Conservation (phyloP, 768 basidiomycete genomes). For the Paxillus involutus region DNA sequence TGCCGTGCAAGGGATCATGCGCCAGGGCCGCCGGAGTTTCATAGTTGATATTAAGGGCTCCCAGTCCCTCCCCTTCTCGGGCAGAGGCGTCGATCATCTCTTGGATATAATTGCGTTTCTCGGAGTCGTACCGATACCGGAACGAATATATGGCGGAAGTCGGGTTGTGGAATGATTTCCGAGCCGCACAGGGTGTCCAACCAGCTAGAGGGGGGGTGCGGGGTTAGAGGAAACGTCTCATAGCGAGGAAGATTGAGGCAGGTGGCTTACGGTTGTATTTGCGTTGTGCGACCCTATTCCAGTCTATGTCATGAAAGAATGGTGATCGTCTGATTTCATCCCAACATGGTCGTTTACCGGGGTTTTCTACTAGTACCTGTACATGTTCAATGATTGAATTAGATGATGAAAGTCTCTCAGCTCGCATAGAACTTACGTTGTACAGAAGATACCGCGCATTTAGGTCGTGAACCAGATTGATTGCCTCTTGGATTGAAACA, state of each 20-base stretch:
- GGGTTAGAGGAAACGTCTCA: neutral
- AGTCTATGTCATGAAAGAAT: neutral
- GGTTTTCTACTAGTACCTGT: neutral
- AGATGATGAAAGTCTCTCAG: neutral
- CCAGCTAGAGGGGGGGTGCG: neutral
- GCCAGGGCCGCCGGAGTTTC: neutral
- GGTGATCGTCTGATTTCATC: neutral
- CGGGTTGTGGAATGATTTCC: neutral
- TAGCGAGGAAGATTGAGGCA: neutral
- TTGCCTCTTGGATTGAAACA: no score
- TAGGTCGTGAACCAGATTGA: no score
- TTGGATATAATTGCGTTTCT: neutral
- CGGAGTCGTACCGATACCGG: neutral
- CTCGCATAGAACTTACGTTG: no score
- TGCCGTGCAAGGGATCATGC: neutral
- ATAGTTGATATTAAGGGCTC: neutral
- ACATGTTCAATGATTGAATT: neutral
- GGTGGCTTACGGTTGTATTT: neutral
- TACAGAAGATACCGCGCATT: no score
- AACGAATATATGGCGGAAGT: constrained; percentile 1
- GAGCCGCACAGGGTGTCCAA: neutral
- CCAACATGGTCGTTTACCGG: neutral
- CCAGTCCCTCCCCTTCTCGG: neutral
- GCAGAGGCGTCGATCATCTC: neutral
- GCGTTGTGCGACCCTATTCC: neutral